Percentiles rank a stretch among this genome's conserved stretches.
Conservation (phyloP, 352 stramenopile species). For the Globisporangium nagaii region DNA sequence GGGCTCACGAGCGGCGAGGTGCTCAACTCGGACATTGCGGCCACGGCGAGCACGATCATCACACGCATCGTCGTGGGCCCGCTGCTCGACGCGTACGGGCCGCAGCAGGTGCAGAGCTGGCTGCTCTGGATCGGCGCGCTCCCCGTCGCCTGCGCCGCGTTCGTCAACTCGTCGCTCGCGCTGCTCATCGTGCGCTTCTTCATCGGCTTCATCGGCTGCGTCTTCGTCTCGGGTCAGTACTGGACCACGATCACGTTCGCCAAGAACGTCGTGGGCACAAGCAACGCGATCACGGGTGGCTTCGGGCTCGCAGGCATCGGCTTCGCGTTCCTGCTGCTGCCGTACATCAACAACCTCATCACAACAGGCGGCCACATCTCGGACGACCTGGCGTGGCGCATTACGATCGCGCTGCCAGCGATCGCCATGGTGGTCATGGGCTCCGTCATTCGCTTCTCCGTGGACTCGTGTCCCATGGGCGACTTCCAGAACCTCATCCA, state of each 20-base stretch:
- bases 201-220: conserved; percentile 91
- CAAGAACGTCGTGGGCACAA: conserved; percentile 90
- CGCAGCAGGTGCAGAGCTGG: conserved; percentile 73
- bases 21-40: conserved; percentile 90
- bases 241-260: conserved; percentile 95
- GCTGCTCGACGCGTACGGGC: conserved; percentile 91
- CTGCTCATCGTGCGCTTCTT: conserved; percentile 91
- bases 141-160: conserved; percentile 78
- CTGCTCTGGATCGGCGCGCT: conserved; percentile 85
- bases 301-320: conserved; percentile 92
- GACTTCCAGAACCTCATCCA: conserved; percentile 87
- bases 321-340: conserved; percentile 86
- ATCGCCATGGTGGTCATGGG: conserved; percentile 78
- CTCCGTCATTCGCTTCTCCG: conserved; percentile 61
- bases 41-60: conserved; percentile 89
- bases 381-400: conserved; percentile 86
- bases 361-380: conserved; percentile 43
- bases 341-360: conserved; percentile 84
- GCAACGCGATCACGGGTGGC: conserved; percentile 90
- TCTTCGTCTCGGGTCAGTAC: conserved; percentile 94
- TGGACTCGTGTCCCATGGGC: conserved; percentile 90
- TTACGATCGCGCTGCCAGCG: conserved; percentile 89
- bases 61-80: conserved; percentile 90
- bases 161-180: conserved; percentile 70
- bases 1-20: conserved; percentile 84